phyloP scores from a whole-genome alignment of 2,329 filamentous ascomycete genomes.

The Penicillium sp. region DNA sequence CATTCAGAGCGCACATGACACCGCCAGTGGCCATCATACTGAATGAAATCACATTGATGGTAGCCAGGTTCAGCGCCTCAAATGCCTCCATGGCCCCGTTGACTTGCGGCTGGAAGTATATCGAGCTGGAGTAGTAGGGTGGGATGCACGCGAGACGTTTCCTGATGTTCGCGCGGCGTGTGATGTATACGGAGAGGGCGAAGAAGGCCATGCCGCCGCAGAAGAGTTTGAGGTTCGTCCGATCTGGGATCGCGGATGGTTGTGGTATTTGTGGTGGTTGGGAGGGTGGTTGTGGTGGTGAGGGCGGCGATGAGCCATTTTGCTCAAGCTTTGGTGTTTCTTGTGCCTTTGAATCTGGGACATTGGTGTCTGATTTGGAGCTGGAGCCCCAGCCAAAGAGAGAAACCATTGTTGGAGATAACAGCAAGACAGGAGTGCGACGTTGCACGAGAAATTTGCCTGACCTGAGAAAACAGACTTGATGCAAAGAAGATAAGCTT shows the following conservation, averaged over 20 bases:
- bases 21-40: conserved; percentile 75
- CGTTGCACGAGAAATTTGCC: neutral
- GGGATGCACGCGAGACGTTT: conserved; percentile 66
- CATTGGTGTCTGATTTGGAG: conserved; percentile 16
- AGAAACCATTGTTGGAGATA: conserved; percentile 27
- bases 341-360: conserved; percentile 8
- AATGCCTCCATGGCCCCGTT: conserved; percentile 73
- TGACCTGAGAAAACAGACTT: neutral
- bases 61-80: conserved; percentile 83
- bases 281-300: conserved; percentile 9
- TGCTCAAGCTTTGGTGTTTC: conserved; percentile 1
- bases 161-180: conserved; percentile 68
- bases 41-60: conserved; percentile 78
- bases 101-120: conserved; percentile 48
- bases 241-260: conserved; percentile 16
- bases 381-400: conserved; percentile 29
- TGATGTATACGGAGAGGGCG: conserved; percentile 68
- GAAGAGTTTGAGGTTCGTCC: conserved; percentile 57
- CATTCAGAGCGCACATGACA: conserved; percentile 73
- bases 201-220: conserved; percentile 76
- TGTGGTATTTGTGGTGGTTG: conserved; percentile 17
- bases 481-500: neutral
- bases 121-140: conserved; percentile 65
- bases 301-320: neutral
- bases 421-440: neutral